Evolutionary conservation across 2,329 filamentous ascomycete genomes (phyloP), one percentile per base, ranked within the genome.

Genomic region (Fusarium nanum): DNA sequence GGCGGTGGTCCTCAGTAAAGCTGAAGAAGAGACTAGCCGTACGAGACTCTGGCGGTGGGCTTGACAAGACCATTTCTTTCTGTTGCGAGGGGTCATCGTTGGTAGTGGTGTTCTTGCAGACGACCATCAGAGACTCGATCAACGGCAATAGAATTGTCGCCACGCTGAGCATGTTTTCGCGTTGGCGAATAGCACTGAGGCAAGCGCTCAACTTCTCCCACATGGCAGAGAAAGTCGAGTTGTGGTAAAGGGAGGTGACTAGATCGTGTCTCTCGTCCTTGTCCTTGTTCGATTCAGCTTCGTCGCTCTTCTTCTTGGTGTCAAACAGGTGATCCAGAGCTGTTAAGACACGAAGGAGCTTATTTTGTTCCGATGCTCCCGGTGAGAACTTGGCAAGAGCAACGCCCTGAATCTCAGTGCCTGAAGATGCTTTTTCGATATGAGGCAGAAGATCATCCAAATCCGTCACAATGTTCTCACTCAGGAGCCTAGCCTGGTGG

Each of bases 81-180:
- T 79, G 78, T 70, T 86, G 79, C 48, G 81, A 76, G 12, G 77
- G 92, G 27, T 89, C 83, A 65, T 96, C 92, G 76, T 90, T 91
- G 56, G 94, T 84, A 3, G 93, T 92, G 11, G 94, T 97, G 80
- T 98, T 98, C 85, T 98, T 99, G 87, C 97, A 99, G 28, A 99
- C 94, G 56, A 99, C 96, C 96, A 99, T 99, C 67, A 99, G 85
- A 8, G 94, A 93, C 80, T 99, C 96, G 66, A 99, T 98, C 30
- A 99, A 84, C 30, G 96, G 96, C 37, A 98, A 85, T 27, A 99
- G 86, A 69, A 98, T 98, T 1, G 95, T 98, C 30, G 96, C 97
- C 60, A 99, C 94, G 76, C 97, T 98, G 76, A 98, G 89, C 91
- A 98, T 96, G 78, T 93, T 97, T 78, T 97, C 94, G 60, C 94